Conservation (phyloP, 768 basidiomycete species). For the Pulveroboletus ravenelii region DNA sequence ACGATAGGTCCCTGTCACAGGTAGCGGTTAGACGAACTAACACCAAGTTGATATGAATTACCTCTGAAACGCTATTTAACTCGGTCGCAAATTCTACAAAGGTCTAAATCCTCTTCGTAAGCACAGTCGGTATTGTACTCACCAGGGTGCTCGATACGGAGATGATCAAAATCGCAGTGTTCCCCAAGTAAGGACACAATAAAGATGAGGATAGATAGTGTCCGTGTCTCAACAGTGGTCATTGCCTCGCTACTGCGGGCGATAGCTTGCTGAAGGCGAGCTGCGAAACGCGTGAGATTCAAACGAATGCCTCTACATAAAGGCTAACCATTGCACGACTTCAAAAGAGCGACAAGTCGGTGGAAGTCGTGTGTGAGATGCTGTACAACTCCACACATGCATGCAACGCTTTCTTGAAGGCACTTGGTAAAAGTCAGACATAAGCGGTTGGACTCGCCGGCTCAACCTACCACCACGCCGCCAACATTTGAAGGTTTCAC, state of each 20-base stretch:
- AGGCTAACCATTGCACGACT: constrained; percentile 72
- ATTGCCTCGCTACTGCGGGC: constrained; percentile 40
- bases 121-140: constrained; percentile 19
- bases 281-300: constrained; percentile 31
- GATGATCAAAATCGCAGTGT: constrained; percentile 80
- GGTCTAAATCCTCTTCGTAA: background rate
- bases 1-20: constrained; percentile 56
- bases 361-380: constrained; percentile 83
- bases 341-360: constrained; percentile 71
- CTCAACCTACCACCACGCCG: constrained; percentile 53
- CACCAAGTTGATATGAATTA: constrained; percentile 16
- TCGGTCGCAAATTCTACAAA: constrained; percentile 49
- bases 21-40: constrained; percentile 2
- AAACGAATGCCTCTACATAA: background rate
- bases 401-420: constrained; percentile 88
- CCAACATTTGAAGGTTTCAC: constrained; percentile 72
- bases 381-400: constrained; percentile 82
- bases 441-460: background rate
- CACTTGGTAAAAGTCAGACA: constrained; percentile 42
- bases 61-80: constrained; percentile 55
- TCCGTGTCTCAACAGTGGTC: constrained; percentile 45
- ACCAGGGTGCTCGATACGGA: constrained; percentile 63
- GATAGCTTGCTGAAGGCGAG: constrained; percentile 58
- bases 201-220: constrained; percentile 69
- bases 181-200: constrained; percentile 85